Conservation (phyloP, 495 filamentous ascomycete species). For the Penicillium chermesinum region DNA sequence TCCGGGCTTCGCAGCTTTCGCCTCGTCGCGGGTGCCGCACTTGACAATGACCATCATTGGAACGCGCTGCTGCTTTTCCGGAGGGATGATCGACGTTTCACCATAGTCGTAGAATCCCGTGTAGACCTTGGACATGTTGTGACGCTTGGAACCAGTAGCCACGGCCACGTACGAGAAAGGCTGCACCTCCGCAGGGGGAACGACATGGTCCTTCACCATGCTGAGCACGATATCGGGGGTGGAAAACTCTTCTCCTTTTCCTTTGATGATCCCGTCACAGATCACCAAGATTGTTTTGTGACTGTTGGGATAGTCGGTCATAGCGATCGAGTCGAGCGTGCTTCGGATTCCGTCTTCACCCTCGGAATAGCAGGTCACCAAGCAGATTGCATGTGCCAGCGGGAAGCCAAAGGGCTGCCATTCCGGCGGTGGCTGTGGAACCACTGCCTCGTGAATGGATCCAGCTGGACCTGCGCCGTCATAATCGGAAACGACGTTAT, state of each 20-base stretch:
- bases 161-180: slow-evolving; percentile 96
- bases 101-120: slow-evolving; percentile 98
- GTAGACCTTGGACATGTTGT: slow-evolving; percentile 99
- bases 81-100: slow-evolving; percentile 65
- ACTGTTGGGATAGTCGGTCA: slow-evolving; percentile 98
- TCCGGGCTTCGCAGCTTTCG: slow-evolving; percentile 74
- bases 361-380: slow-evolving; percentile 97
- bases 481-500: slow-evolving; percentile 53
- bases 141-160: slow-evolving; percentile 89
- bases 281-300: slow-evolving; percentile 95
- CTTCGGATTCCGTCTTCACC: slow-evolving; percentile 88
- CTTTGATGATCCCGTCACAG: slow-evolving; percentile 97
- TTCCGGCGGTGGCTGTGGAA: slow-evolving; percentile 95
- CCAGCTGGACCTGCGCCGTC: slow-evolving; percentile 82
- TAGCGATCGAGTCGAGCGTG: slow-evolving; percentile 92
- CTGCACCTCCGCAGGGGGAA: slow-evolving; percentile 72
- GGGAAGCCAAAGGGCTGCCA: slow-evolving; percentile 97
- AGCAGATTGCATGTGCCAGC: slow-evolving; percentile 84
- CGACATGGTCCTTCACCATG: slow-evolving; percentile 91
- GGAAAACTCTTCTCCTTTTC: slow-evolving; percentile 77
- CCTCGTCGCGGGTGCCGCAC: slow-evolving; percentile 87
- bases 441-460: slow-evolving; percentile 91
- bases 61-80: slow-evolving; percentile 92
- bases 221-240: slow-evolving; percentile 86
- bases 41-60: slow-evolving; percentile 98